Evolutionary conservation across 768 basidiomycete species (phyloP), one percentile per base, ranked within the genome.

Genomic region (Amanita pseudoporphyria): DNA sequence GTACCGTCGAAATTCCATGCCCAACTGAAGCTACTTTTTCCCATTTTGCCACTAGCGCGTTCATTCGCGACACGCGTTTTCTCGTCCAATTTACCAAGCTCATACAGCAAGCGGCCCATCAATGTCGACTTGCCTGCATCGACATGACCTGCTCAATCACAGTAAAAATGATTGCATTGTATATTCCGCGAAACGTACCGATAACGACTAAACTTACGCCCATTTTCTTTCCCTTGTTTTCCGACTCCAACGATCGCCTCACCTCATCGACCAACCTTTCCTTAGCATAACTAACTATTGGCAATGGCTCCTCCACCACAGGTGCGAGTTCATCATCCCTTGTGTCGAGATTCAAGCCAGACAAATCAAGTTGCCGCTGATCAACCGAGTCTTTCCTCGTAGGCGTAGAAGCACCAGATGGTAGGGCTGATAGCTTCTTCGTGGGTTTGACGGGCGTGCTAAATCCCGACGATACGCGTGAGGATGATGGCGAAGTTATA

Each of bases 71-170:
- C 67, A 47, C 82, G 79, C 13, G 82, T 82, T 66, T 89, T 92
- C 59, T 98, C 93, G 53, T 87, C 86, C 43, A 97, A 62, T 56
- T 78, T 74, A 12, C 96, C 96, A 1, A 95, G 74, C 54, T 98
- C 96, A 63, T 97, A 97, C 45, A 98, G 60, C 52, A 99, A 59
- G 49, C 95, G 74, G 1, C 96, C 96, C 91, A 98, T 97, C 22
- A 99, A 68, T 1, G 96, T 99, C 4, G 93, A 96, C 65, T 99
- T 99, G 21, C 96, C 96, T 14, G 96, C 96, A 67, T 99, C 96
- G 53, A 99, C 96, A 60, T 99, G 96, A 33, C 96, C 95, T 97
- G 57, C 3, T 30, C 21, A 53, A 33, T 32, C 36, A 37, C 47
- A 31, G 46, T 53, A 19, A 14, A 21, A 38, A 6, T 24, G 5